Evolutionary conservation across 495 filamentous ascomycete species (phyloP).

Genomic region (Podospora sp.): DNA sequence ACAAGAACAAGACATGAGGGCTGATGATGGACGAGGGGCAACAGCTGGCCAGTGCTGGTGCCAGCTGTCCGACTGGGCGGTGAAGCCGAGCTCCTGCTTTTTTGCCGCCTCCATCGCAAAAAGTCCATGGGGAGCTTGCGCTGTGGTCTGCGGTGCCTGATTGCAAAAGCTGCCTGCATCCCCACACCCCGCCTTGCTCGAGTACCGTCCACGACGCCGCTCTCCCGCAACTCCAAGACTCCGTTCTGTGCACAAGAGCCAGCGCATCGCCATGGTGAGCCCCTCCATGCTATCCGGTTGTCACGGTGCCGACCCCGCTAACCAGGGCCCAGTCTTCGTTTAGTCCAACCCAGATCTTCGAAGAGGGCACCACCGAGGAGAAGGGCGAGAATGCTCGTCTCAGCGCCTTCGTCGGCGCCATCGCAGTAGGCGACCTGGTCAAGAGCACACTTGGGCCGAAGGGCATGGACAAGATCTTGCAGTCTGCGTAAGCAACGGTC

Average conservation of each 20-base stretch:
- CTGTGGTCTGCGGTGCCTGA: constrained; percentile 22
- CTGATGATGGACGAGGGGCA: not conserved
- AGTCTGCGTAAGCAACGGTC: constrained; percentile 75
- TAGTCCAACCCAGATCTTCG: constrained; percentile 98
- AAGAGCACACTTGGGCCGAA: constrained; percentile 97
- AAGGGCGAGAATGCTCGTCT: constrained; percentile 99
- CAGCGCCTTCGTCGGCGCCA: constrained; percentile 93
- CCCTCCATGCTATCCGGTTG: not conserved
- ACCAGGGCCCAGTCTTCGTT: constrained; percentile 51
- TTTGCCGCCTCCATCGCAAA: constrained; percentile 37
- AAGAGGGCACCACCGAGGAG: constrained; percentile 94
- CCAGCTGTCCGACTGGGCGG: constrained; percentile 26
- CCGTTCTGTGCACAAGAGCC: not conserved
- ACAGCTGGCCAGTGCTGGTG: constrained; percentile 18
- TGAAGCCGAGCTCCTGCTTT: constrained; percentile 31
- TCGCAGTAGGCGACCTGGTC: constrained; percentile 93
- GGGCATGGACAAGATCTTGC: constrained; percentile 99
- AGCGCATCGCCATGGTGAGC: constrained; percentile 12
- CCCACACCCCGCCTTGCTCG: constrained; percentile 18
- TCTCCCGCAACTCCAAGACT: not conserved
- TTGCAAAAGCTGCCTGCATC: constrained; percentile 34
- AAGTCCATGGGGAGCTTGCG: constrained; percentile 32
- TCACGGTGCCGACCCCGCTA: constrained; percentile 11
- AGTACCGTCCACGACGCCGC: not conserved
- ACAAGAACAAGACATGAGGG: not conserved